phyloP scores from a whole-genome alignment of 768 basidiomycete species.

The Sutorius australiensis region DNA sequence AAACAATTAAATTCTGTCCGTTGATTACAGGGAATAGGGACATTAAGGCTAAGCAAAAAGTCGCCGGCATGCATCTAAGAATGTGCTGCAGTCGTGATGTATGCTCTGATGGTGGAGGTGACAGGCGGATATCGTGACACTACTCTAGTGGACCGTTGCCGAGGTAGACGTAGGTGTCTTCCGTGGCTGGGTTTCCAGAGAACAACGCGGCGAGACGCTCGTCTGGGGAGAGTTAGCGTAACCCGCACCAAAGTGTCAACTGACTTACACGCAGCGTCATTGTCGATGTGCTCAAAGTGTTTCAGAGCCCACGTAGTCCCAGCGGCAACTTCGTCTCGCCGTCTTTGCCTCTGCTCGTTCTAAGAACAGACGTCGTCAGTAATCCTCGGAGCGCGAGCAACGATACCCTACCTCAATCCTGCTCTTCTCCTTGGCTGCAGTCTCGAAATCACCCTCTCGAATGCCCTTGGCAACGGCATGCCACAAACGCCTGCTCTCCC shows the following conservation, averaged over 20 bases:
- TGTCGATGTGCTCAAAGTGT: slow-evolving; percentile 69
- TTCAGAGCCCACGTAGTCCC: slow-evolving; percentile 70
- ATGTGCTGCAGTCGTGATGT: slow-evolving; percentile 1
- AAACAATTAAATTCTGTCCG: slow-evolving; percentile 12
- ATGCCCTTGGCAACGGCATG: slow-evolving; percentile 85
- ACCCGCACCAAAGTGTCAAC: neutral
- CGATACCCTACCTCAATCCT: slow-evolving; percentile 71
- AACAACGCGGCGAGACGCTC: slow-evolving; percentile 60
- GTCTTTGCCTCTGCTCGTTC: slow-evolving; percentile 89
- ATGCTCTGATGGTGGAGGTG: slow-evolving; percentile 1
- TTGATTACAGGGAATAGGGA: slow-evolving; percentile 13
- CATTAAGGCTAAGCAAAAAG: slow-evolving; percentile 18
- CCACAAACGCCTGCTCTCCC: slow-evolving; percentile 89
- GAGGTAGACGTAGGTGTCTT: slow-evolving; percentile 73
- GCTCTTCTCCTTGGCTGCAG: slow-evolving; percentile 83
- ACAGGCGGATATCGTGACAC: slow-evolving; percentile 1
- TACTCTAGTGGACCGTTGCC: slow-evolving; percentile 44
- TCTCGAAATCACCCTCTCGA: slow-evolving; percentile 84
- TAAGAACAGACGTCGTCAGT: slow-evolving; percentile 29
- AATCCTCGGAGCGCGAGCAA: neutral
- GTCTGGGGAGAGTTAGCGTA: slow-evolving; percentile 33
- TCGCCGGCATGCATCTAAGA: slow-evolving; percentile 9
- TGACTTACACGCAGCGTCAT: slow-evolving; percentile 68
- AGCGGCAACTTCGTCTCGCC: slow-evolving; percentile 77
- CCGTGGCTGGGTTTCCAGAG: slow-evolving; percentile 62